Percentiles rank a stretch among this genome's conserved stretches.
Conservation (phyloP, 2,329 filamentous ascomycete genomes). For the Hymenoscyphus infarciens region DNA sequence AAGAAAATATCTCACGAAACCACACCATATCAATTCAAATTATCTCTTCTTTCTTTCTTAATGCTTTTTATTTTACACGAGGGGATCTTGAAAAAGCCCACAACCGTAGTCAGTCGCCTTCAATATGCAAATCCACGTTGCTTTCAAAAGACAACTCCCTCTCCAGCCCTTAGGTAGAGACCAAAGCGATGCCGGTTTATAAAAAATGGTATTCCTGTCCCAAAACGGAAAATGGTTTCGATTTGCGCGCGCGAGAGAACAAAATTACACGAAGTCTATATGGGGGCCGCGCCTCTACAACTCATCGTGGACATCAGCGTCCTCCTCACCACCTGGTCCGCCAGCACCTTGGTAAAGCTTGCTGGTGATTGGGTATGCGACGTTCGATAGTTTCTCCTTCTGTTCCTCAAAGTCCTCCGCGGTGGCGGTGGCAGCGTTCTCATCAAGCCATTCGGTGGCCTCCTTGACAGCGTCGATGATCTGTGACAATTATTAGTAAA, state of each 20-base stretch:
- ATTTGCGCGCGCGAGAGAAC: slow-evolving; percentile 1
- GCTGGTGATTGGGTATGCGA: slow-evolving; percentile 98
- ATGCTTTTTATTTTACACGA: background rate
- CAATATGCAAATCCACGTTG: background rate
- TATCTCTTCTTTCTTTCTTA: slow-evolving; percentile 1
- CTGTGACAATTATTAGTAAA: slow-evolving; percentile 43
- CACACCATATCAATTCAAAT: background rate
- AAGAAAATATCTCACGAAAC: background rate
- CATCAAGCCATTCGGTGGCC: slow-evolving; percentile 91
- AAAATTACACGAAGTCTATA: slow-evolving; percentile 6
- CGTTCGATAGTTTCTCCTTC: slow-evolving; percentile 96
- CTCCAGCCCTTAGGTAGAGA: background rate
- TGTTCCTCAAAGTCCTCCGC: slow-evolving; percentile 98
- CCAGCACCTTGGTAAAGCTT: slow-evolving; percentile 79
- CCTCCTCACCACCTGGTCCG: slow-evolving; percentile 63
- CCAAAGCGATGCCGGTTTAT: slow-evolving; percentile 1
- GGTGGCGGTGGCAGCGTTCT: slow-evolving; percentile 80
- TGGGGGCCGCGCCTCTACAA: slow-evolving; percentile 51
- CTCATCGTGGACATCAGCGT: slow-evolving; percentile 70
- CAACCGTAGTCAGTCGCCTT: background rate
- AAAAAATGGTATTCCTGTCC: background rate
- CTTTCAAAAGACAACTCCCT: background rate
- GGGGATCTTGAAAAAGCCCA: background rate
- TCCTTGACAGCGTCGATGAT: slow-evolving; percentile 97
- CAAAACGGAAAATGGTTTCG: slow-evolving; percentile 4